These are phyloP conservation scores for Saprolegnia parasitica DNA, from an alignment of 352 stramenopile genomes.

Conservation along the genomic window DNA sequence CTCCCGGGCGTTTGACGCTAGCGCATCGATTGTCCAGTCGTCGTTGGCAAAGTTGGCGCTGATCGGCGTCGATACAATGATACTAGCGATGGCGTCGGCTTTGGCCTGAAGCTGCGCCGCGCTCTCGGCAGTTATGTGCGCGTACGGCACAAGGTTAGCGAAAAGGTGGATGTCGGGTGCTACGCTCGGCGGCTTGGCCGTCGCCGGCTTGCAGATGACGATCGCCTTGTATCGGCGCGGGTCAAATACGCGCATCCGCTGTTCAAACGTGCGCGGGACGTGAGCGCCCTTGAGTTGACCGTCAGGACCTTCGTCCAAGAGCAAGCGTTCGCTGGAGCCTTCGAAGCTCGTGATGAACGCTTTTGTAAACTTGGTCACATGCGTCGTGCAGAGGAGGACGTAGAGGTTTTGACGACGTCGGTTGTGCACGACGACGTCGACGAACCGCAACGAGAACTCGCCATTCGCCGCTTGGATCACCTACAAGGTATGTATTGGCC, in stretches of 20 bases:
- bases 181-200: constrained; percentile 46
- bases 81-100: constrained; percentile 16
- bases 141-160: constrained; percentile 55
- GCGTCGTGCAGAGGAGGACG: constrained; percentile 46
- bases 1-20: constrained; percentile 51
- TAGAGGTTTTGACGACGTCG: constrained; percentile 52
- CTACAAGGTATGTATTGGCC: not conserved
- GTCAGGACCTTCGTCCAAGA: constrained; percentile 54
- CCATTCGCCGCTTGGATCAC: constrained; percentile 20
- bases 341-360: constrained; percentile 41
- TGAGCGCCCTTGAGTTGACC: constrained; percentile 58
- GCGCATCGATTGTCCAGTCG: constrained; percentile 33
- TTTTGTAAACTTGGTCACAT: constrained; percentile 31
- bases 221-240: constrained; percentile 47
- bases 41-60: constrained; percentile 37
- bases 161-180: constrained; percentile 48
- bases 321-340: constrained; percentile 39
- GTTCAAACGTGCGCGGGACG: constrained; percentile 45
- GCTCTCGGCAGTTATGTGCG: constrained; percentile 44
- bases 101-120: constrained; percentile 43
- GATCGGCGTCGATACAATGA: not conserved
- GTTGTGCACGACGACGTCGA: constrained; percentile 51
- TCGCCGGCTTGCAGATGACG: constrained; percentile 54
- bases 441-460: constrained; percentile 39
- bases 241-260: constrained; percentile 55